Conservation (phyloP, 495 filamentous ascomycete genomes). For the Aspergillus mulundensis region DNA sequence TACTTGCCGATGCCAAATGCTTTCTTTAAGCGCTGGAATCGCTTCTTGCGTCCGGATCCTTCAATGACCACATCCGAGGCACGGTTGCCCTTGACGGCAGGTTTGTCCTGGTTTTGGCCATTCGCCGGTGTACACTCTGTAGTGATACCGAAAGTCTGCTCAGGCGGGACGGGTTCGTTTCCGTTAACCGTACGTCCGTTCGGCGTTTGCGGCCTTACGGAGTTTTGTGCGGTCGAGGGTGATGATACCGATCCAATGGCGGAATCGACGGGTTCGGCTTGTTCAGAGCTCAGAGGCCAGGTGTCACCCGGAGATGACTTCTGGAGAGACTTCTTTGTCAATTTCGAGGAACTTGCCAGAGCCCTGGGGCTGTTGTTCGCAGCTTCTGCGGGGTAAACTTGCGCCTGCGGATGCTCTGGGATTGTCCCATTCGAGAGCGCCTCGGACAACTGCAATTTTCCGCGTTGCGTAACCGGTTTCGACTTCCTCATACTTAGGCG, state of each 20-base stretch:
- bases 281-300: constrained; percentile 29
- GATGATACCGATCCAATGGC: constrained; percentile 14
- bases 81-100: neutral
- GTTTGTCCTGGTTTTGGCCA: constrained; percentile 2
- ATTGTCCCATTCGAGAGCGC: constrained; percentile 30
- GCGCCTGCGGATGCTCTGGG: constrained; percentile 33
- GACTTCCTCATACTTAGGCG: constrained; percentile 38
- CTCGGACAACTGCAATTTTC: constrained; percentile 27
- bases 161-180: neutral
- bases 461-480: constrained; percentile 33
- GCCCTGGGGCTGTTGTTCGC: constrained; percentile 11
- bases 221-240: constrained; percentile 2
- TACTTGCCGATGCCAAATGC: constrained; percentile 43
- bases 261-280: constrained; percentile 10
- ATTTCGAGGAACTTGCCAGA: constrained; percentile 24
- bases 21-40: constrained; percentile 45
- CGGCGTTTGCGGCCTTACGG: constrained; percentile 13
- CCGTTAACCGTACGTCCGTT: constrained; percentile 16
- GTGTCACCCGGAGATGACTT: constrained; percentile 18
- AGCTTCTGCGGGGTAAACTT: constrained; percentile 22
- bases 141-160: neutral
- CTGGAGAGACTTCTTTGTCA: constrained; percentile 28
- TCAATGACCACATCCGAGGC: constrained; percentile 36
- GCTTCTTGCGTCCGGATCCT: constrained; percentile 45
- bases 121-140: neutral